Conservation (phyloP, 768 basidiomycete species). For the Leucocoprinus birnbaumii region DNA sequence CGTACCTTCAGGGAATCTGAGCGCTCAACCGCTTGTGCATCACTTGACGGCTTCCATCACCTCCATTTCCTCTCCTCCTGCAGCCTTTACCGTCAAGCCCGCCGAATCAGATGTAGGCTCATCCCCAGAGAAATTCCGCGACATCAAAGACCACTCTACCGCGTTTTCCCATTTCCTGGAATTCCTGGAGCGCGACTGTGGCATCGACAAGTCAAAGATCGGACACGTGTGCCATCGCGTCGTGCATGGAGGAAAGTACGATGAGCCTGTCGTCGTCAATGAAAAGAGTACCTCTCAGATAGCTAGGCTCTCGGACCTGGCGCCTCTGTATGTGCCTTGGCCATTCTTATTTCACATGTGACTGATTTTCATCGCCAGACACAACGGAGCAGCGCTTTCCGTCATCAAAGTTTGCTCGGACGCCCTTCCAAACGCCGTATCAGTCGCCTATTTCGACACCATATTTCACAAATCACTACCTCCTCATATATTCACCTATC, state of each 20-base stretch:
- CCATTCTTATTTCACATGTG: background rate
- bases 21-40: conserved; percentile 30
- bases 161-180: conserved; percentile 63
- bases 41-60: conserved; percentile 50
- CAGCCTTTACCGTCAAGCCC: conserved; percentile 43
- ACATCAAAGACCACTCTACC: conserved; percentile 54
- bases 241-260: conserved; percentile 84
- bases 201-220: conserved; percentile 42
- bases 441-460: conserved; percentile 87
- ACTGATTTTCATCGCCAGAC: conserved; percentile 29
- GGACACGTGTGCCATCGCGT: conserved; percentile 69
- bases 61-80: conserved; percentile 55
- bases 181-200: conserved; percentile 36
- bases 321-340: conserved; percentile 47
- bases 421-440: conserved; percentile 62
- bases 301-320: conserved; percentile 71
- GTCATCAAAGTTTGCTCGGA: conserved; percentile 61
- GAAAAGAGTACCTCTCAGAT: conserved; percentile 71
- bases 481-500: conserved; percentile 72
- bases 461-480: conserved; percentile 82
- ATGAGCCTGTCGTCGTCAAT: conserved; percentile 66
- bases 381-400: conserved; percentile 60
- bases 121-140: conserved; percentile 12
- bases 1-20: conserved; percentile 19
- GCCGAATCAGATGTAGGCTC: conserved; percentile 29